These are phyloP conservation scores for Eleusine coracana DNA, from an alignment of 176 grass and related monocot genomes.

Conservation along the genomic window DNA sequence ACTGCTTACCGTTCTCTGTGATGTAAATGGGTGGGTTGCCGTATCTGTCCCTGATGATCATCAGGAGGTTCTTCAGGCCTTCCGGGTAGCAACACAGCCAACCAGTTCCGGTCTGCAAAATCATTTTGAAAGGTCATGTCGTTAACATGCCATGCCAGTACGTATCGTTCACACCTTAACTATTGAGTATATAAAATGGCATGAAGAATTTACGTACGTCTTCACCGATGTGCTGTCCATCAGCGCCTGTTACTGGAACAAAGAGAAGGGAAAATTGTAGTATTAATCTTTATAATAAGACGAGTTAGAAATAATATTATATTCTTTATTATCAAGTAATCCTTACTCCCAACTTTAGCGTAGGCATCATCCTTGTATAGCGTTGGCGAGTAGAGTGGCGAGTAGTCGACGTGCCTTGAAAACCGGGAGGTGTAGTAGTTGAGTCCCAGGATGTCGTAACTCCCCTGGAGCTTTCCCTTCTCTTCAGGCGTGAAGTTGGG, in stretches of 20 bases:
- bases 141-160: background rate
- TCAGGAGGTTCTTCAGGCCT: slow-evolving; percentile 35
- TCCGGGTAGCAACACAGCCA: slow-evolving; percentile 17
- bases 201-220: background rate
- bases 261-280: background rate
- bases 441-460: slow-evolving; percentile 24
- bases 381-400: background rate
- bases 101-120: slow-evolving; percentile 3
- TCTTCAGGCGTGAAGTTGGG: background rate
- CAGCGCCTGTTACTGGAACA: background rate
- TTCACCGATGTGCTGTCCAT: background rate
- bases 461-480: background rate
- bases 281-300: background rate
- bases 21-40: slow-evolving; percentile 41
- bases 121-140: background rate
- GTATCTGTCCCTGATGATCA: slow-evolving; percentile 41
- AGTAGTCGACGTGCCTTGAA: background rate
- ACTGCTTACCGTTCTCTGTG: slow-evolving; percentile 46
- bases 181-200: background rate
- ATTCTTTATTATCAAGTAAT: too few species aligned
- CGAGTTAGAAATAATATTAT: too few species aligned
- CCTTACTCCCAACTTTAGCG: background rate
- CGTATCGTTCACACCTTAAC: background rate
- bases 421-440: slow-evolving; percentile 37
- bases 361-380: background rate